phyloP scores from a whole-genome alignment of 352 stramenopile genomes.

The Phytophthora sojae region DNA sequence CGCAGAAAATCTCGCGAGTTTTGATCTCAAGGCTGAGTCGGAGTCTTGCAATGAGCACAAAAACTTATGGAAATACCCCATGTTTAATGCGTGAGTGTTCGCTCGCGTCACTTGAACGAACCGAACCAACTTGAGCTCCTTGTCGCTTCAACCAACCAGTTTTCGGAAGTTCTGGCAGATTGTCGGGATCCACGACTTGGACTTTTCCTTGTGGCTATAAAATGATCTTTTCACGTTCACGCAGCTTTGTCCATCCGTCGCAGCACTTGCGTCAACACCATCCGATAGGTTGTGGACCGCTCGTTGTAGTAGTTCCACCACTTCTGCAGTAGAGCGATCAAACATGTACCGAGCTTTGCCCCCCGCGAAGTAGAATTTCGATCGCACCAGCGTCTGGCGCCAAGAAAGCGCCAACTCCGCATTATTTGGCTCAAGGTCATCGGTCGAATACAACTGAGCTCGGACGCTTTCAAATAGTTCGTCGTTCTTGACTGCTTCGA shows the following conservation, averaged over 20 bases:
- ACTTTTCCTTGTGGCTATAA: not conserved
- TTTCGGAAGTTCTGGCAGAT: not conserved
- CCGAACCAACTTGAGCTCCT: not conserved
- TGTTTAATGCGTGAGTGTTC: too few relatives aligned
- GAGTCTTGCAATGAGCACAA: too few relatives aligned
- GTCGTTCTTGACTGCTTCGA: not conserved
- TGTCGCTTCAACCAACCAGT: conserved; percentile 15
- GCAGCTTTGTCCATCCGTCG: too few relatives aligned
- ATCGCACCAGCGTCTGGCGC: conserved; percentile 1
- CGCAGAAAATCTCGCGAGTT: too few relatives aligned
- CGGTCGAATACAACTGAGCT: not conserved
- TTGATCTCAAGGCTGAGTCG: too few relatives aligned
- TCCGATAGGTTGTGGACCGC: too few relatives aligned
- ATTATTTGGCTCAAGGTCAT: not conserved
- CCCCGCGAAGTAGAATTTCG: conserved; percentile 21
- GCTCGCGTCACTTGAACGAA: conserved; percentile 16
- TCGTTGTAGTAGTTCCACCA: not conserved
- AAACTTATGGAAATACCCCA: too few relatives aligned
- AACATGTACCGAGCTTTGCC: conserved; percentile 13
- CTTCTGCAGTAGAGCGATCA: not conserved
- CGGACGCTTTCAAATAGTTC: not conserved
- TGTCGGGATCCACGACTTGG: not conserved
- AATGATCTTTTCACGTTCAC: not conserved
- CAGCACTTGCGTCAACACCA: too few relatives aligned
- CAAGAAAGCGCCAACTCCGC: not conserved